Percentiles rank a stretch among this genome's conserved stretches.
phyloP scores from a whole-genome alignment of 2,329 filamentous ascomycete species.

The Monosporascus sp. region DNA sequence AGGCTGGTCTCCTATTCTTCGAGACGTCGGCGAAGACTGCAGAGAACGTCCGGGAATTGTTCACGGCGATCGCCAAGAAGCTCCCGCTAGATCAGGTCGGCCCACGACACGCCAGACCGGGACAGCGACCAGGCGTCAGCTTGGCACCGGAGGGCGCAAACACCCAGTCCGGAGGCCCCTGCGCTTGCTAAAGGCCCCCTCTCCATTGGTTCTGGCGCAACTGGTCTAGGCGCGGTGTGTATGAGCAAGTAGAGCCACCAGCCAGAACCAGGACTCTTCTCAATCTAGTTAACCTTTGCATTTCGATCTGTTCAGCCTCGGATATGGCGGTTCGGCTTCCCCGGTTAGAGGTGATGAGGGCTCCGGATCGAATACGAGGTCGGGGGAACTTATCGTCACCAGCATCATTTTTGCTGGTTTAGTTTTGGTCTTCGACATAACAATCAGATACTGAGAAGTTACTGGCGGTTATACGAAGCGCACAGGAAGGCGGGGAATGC shows the following conservation, averaged over 20 bases:
- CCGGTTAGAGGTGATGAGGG: no score
- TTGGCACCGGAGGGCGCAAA: slow-evolving; percentile 50
- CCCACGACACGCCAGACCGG: slow-evolving; percentile 74
- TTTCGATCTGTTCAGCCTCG: no score
- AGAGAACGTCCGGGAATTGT: slow-evolving; percentile 91
- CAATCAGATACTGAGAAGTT: slow-evolving; percentile 1
- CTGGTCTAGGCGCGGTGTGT: not conserved
- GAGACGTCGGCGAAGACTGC: slow-evolving; percentile 97
- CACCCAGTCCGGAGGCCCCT: slow-evolving; percentile 51
- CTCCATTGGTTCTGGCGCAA: slow-evolving; percentile 4
- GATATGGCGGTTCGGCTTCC: no score
- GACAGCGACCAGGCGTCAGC: slow-evolving; percentile 55
- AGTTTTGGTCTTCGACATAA: no score
- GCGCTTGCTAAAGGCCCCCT: slow-evolving; percentile 44
- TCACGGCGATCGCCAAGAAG: slow-evolving; percentile 97
- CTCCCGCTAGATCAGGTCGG: slow-evolving; percentile 92
- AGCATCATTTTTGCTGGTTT: no score
- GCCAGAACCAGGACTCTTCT: no score
- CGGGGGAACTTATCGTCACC: no score
- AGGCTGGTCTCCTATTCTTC: slow-evolving; percentile 94
- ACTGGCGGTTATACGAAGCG: slow-evolving; percentile 9
- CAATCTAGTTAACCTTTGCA: no score
- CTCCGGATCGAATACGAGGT: no score
- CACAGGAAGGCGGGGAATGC: slow-evolving; percentile 8
- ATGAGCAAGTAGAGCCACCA: no score